Percentiles rank a stretch among this genome's conserved stretches.
phyloP scores from a whole-genome alignment of 345 rosid species.

The Populus davidiana region DNA sequence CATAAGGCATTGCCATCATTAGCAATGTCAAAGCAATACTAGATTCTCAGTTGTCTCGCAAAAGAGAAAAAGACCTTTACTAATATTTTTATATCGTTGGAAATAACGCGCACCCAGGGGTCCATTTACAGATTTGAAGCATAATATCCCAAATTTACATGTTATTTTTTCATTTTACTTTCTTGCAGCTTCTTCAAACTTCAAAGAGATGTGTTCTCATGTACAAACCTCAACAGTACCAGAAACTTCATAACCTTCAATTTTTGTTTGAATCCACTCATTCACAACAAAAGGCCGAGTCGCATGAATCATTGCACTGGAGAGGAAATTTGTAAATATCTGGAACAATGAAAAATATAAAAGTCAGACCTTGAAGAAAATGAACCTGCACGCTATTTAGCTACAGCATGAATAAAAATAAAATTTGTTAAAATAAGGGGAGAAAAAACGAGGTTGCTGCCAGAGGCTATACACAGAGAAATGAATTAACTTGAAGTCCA shows the following conservation, averaged over 20 bases:
- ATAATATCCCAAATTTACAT: not conserved
- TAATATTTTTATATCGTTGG: too few relatives aligned
- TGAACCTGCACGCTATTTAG: not conserved
- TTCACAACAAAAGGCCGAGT: conserved; percentile 80
- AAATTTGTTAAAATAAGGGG: not conserved
- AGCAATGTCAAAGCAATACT: too few relatives aligned
- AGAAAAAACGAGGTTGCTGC: not conserved
- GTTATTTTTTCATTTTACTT: not conserved
- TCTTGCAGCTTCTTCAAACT: not conserved
- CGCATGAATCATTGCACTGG: conserved; percentile 90
- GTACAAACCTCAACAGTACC: conserved; percentile 91
- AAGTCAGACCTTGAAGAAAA: conserved; percentile 1
- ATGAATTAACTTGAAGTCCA: not conserved
- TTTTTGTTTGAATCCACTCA: conserved; percentile 93
- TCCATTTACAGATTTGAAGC: not conserved
- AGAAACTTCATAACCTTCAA: conserved; percentile 94
- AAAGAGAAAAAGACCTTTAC: too few relatives aligned
- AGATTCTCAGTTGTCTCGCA: too few relatives aligned
- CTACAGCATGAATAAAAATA: not conserved
- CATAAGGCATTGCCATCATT: too few relatives aligned
- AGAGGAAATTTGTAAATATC: conserved; percentile 93
- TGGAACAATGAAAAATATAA: conserved; percentile 28
- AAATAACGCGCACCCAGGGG: too few relatives aligned
- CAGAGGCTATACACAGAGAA: not conserved
- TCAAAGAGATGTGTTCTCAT: not conserved